Evolutionary conservation across 192 early-diverging fungal genomes (phyloP).

Genomic region (Gonapodya prolifera): DNA sequence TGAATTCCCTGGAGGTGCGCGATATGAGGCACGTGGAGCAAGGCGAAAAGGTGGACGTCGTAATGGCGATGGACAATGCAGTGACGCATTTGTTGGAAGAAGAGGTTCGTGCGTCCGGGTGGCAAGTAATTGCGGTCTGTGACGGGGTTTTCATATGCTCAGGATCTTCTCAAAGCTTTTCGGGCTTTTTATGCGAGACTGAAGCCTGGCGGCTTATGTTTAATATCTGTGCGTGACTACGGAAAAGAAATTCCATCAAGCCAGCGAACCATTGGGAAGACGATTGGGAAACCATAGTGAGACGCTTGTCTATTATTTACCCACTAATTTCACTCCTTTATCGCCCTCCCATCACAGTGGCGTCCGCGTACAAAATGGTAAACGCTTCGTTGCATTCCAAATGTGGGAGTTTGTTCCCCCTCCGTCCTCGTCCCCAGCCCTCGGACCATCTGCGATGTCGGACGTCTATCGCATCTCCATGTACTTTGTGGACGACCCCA

Average conservation of each 20-base stretch:
- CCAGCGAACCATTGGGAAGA: background rate
- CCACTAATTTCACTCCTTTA: background rate
- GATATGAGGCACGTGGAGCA: background rate
- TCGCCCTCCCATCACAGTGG: background rate
- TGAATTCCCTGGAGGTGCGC: background rate
- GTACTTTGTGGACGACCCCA: conserved; percentile 1
- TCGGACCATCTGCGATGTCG: background rate
- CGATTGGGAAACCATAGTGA: background rate
- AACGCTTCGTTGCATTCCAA: background rate
- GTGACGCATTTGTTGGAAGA: background rate
- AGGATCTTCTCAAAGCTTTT: background rate
- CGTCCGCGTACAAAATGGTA: background rate
- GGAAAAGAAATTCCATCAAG: background rate
- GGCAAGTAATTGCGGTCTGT: background rate
- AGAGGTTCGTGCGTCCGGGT: background rate
- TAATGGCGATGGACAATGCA: background rate
- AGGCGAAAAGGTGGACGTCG: background rate
- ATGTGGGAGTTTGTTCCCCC: background rate
- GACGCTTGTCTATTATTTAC: background rate
- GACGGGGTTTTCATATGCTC: background rate
- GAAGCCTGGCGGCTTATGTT: background rate
- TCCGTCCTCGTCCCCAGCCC: background rate
- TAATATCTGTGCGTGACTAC: conserved; percentile 1
- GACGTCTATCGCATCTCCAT: background rate
- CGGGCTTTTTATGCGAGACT: background rate